A percentile compares a stretch with the other conserved stretches of the same genome.
phyloP scores from a whole-genome alignment of 2,329 filamentous ascomycete species.

The Fusarium avenaceum region DNA sequence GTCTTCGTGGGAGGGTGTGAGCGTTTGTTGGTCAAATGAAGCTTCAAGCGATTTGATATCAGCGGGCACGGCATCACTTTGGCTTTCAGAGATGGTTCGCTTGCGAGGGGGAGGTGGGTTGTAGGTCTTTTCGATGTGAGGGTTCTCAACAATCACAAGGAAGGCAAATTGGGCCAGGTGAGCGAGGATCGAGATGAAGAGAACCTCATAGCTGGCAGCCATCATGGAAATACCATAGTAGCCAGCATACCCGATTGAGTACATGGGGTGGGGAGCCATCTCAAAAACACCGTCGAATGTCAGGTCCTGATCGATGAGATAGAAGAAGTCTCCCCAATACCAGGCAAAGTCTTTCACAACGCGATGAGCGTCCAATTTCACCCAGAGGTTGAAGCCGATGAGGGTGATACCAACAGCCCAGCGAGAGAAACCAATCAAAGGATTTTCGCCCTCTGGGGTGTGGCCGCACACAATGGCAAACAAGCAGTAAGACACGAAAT shows the following conservation, averaged over 20 bases:
- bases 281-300: slow-evolving; percentile 99
- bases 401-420: slow-evolving; percentile 84
- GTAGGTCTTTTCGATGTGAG: slow-evolving; percentile 98
- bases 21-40: slow-evolving; percentile 46
- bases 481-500: slow-evolving; percentile 96
- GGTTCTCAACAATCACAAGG: slow-evolving; percentile 91
- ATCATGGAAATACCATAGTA: slow-evolving; percentile 99
- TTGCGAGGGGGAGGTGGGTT: slow-evolving; percentile 86
- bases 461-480: slow-evolving; percentile 92
- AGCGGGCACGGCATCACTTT: slow-evolving; percentile 50
- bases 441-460: slow-evolving; percentile 78
- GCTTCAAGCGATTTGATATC: slow-evolving; percentile 44
- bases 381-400: slow-evolving; percentile 96
- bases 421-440: slow-evolving; percentile 76
- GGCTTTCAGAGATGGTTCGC: slow-evolving; percentile 57
- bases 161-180: slow-evolving; percentile 96
- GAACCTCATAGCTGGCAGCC: slow-evolving; percentile 96
- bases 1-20: slow-evolving; percentile 49
- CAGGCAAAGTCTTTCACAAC: slow-evolving; percentile 99
- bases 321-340: slow-evolving; percentile 99
- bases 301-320: slow-evolving; percentile 95
- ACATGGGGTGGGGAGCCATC: slow-evolving; percentile 99
- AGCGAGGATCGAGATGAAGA: slow-evolving; percentile 95
- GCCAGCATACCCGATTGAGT: slow-evolving; percentile 96
- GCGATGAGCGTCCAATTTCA: slow-evolving; percentile 96